Percentiles rank a stretch among this genome's conserved stretches.
Evolutionary conservation across 2,329 filamentous ascomycete genomes (phyloP).

Genomic region (Xylaria sp.): DNA sequence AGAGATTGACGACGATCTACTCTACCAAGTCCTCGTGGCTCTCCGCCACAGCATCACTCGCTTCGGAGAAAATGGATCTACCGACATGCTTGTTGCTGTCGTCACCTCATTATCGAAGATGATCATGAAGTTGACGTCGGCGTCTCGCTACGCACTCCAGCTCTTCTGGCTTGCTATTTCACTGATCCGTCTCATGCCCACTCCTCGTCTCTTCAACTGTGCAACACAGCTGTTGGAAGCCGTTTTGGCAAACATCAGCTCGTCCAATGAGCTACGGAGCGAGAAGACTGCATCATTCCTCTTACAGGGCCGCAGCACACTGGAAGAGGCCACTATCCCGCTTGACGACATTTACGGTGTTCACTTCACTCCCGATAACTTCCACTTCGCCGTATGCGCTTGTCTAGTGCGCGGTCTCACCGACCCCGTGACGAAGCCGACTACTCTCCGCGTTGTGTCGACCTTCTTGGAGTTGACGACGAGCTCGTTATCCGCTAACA

Average conservation of each 20-base stretch:
- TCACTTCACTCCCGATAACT: conserved; percentile 58
- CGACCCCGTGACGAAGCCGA: conserved; percentile 54
- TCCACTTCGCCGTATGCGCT: conserved; percentile 62
- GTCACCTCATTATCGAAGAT: conserved; percentile 64
- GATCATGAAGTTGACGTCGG: conserved; percentile 62
- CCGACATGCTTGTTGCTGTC: conserved; percentile 64
- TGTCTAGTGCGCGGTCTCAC: conserved; percentile 60
- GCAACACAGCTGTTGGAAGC: conserved; percentile 60
- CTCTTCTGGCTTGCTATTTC: conserved; percentile 67
- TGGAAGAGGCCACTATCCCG: conserved; percentile 57
- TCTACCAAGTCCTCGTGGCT: conserved; percentile 66
- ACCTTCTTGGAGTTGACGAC: conserved; percentile 54
- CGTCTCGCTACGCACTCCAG: conserved; percentile 63
- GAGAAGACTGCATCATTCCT: conserved; percentile 55
- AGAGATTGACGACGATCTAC: conserved; percentile 64
- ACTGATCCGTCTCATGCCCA: conserved; percentile 57
- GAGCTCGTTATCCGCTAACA: conserved; percentile 30
- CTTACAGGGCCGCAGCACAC: conserved; percentile 53
- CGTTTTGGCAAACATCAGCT: conserved; percentile 58
- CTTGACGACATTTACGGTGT: conserved; percentile 63
- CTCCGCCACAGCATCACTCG: conserved; percentile 59
- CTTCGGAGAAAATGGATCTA: conserved; percentile 59
- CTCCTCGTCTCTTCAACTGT: conserved; percentile 56
- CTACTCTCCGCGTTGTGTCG: conserved; percentile 55
- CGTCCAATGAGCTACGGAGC: conserved; percentile 53